Percentiles rank a stretch among this genome's conserved stretches.
Conservation (phyloP, 176 grass and related monocot species). For the Avena eriantha region DNA sequence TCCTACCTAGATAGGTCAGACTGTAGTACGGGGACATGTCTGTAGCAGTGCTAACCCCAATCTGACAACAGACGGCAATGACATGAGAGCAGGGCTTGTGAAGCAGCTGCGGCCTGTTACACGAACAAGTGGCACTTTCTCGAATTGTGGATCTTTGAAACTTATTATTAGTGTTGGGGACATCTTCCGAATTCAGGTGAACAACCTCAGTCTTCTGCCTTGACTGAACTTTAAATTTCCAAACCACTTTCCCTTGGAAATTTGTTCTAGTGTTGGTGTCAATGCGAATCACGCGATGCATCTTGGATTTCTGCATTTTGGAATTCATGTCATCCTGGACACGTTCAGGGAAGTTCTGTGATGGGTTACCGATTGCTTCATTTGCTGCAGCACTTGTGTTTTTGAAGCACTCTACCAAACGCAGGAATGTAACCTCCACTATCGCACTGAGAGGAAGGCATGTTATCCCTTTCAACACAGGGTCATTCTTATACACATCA, state of each 20-base stretch:
- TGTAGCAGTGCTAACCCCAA: constrained; percentile 22
- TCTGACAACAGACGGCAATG: constrained; percentile 20
- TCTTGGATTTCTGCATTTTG: constrained; percentile 23
- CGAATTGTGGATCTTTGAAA: not conserved
- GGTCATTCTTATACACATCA: constrained; percentile 24
- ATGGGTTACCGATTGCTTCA: constrained; percentile 20
- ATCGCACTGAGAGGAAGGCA: constrained; percentile 32
- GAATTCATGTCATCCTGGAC: constrained; percentile 29
- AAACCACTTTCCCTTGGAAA: not conserved
- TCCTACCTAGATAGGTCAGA: not conserved
- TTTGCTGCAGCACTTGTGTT: constrained; percentile 20
- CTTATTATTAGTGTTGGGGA: not conserved
- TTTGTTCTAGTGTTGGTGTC: not conserved
- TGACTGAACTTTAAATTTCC: not conserved
- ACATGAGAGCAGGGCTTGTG: constrained; percentile 37
- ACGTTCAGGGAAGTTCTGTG: not conserved
- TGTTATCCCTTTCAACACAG: constrained; percentile 33
- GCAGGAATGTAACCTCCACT: constrained; percentile 5
- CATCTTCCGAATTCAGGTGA: not conserved
- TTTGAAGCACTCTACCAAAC: constrained; percentile 15
- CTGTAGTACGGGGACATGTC: constrained; percentile 36
- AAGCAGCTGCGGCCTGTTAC: not conserved
- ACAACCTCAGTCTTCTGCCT: not conserved
- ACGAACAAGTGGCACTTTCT: constrained; percentile 25
- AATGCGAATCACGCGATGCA: not conserved